These are phyloP conservation scores for Zygoascus bituminiphila DNA, from an alignment of 805 yeast genomes.

Conservation along the genomic window DNA sequence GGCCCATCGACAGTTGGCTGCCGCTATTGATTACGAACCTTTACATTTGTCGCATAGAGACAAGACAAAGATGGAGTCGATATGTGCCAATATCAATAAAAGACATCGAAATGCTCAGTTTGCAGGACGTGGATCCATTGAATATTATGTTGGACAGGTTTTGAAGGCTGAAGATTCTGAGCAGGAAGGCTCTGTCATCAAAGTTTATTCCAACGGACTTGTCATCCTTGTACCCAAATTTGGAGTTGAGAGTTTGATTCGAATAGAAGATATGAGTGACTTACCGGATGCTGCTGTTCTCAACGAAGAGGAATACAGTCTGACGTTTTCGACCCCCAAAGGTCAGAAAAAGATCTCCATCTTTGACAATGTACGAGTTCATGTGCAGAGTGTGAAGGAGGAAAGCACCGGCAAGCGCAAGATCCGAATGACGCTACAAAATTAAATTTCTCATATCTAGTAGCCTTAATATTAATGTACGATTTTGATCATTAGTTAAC, in stretches of 20 bases:
- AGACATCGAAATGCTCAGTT: conserved; percentile 97
- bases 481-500: neutral
- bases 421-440: conserved; percentile 50
- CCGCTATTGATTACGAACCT: conserved; percentile 92
- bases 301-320: conserved; percentile 69
- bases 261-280: conserved; percentile 55
- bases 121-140: conserved; percentile 97
- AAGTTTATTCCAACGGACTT: conserved; percentile 88
- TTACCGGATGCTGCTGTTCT: conserved; percentile 54
- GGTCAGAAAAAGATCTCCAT: conserved; percentile 43
- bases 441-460: neutral
- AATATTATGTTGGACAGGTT: conserved; percentile 96
- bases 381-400: conserved; percentile 73
- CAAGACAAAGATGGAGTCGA: conserved; percentile 78
- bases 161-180: conserved; percentile 73
- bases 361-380: conserved; percentile 80
- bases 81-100: conserved; percentile 81
- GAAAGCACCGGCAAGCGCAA: conserved; percentile 87
- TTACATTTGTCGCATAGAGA: conserved; percentile 77
- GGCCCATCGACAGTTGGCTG: conserved; percentile 95
- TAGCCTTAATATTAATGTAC: neutral
- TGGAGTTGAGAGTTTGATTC: conserved; percentile 91
- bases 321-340: conserved; percentile 45
- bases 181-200: conserved; percentile 86
- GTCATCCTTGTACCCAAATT: conserved; percentile 92